Conservation (phyloP, 2,329 filamentous ascomycete species). For the Blastomyces gilchristii region DNA sequence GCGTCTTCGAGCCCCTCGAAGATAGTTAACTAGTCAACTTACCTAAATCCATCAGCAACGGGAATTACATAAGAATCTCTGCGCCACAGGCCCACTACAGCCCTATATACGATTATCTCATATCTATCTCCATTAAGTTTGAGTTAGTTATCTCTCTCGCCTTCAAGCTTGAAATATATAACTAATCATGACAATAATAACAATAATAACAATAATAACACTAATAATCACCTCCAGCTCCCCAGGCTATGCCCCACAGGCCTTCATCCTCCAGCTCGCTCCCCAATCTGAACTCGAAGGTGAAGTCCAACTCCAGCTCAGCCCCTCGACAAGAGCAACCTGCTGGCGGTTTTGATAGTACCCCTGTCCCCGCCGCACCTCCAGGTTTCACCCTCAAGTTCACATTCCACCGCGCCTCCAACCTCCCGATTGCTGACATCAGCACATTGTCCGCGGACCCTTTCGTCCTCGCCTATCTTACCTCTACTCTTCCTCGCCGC, state of each 20-base stretch:
- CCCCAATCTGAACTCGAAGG: neutral
- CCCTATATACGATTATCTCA: no score
- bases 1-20: no score
- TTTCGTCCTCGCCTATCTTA: slow-evolving; percentile 67
- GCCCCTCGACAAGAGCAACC: slow-evolving; percentile 35
- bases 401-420: slow-evolving; percentile 68
- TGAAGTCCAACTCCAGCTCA: neutral
- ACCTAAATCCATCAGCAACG: no score
- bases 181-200: no score
- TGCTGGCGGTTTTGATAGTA: slow-evolving; percentile 68
- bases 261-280: slow-evolving; percentile 8
- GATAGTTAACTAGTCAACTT: no score
- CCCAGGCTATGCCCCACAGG: neutral
- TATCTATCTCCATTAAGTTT: no score
- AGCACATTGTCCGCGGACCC: slow-evolving; percentile 71
- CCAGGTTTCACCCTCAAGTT: slow-evolving; percentile 78
- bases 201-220: no score
- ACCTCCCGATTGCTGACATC: slow-evolving; percentile 75
- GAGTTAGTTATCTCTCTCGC: no score
- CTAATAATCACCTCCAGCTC: no score
- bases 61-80: no score
- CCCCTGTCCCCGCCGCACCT: slow-evolving; percentile 62
- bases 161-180: no score
- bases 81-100: no score
- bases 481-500: slow-evolving; percentile 56